Percentiles rank a stretch among this genome's conserved stretches.
Conservation (phyloP, 129 eudicot species). For the Smallanthus sonchifolius region DNA sequence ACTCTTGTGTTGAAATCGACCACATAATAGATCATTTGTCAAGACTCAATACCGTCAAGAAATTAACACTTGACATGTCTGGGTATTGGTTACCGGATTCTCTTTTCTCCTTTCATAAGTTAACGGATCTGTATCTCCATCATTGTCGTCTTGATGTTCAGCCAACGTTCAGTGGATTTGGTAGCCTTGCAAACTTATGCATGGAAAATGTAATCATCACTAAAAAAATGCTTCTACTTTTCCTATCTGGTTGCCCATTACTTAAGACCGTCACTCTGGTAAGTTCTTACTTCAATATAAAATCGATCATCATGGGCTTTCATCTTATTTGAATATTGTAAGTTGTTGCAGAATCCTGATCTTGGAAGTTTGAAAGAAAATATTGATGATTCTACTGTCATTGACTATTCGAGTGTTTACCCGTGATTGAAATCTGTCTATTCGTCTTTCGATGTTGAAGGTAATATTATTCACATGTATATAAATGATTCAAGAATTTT, state of each 20-base stretch:
- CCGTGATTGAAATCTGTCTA: background rate
- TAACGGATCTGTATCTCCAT: background rate
- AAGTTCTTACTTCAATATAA: background rate
- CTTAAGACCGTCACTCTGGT: background rate
- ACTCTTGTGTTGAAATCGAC: conserved; percentile 1
- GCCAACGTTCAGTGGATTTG: conserved; percentile 5
- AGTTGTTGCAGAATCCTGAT: background rate
- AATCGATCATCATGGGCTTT: background rate
- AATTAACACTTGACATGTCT: background rate
- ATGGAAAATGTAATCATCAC: background rate
- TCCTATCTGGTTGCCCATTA: conserved; percentile 6
- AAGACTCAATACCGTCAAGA: background rate
- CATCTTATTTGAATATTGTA: background rate
- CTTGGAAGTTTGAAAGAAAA: background rate
- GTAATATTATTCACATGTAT: conserved; percentile 1
- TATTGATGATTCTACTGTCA: background rate
- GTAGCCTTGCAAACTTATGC: conserved; percentile 6
- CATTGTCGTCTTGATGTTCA: background rate
- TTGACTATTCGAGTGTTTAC: conserved; percentile 3
- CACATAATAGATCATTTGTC: conserved; percentile 4
- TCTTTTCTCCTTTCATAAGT: background rate
- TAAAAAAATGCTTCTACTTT: background rate
- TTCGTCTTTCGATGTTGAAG: background rate
- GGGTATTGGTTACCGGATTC: background rate
- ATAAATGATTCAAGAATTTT: background rate